Evolutionary conservation across 352 stramenopile genomes (phyloP), one percentile per base, ranked within the genome.

Genomic region (Globisporangium ultimum): DNA sequence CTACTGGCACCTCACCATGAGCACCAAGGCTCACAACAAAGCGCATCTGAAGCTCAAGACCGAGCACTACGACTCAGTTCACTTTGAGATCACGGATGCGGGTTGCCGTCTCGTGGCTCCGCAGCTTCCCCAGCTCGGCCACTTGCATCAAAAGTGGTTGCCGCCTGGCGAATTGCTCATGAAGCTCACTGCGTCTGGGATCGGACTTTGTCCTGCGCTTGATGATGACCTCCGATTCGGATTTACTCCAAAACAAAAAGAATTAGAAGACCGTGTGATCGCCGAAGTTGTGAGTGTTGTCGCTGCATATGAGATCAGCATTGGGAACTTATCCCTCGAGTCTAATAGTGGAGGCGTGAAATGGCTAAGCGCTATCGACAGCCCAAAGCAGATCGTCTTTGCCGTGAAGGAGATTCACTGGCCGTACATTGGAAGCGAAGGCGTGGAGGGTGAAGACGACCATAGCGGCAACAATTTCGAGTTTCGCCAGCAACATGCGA

Each of bases 351-450:
- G 58, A 18, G 64, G 42, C 4, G 65, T 59, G 52, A 71, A 64
- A 46, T 70, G 69, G 67, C 60, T 63, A 20, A 63, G 63, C 40
- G 67, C 66, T 3, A 61, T 79, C 18, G 72, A 74, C 2, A 84
- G 72, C 46, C 71, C 63, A 11, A 81, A 71, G 53, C 78, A 87
- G 38, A 75, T 91, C 48, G 74, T 89, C n/a, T 90, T 93, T 53
- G 68, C 67, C 4, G 77, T 93, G 36, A 79, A 77, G 51, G 84
- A 91, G 55, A 87, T 93, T 55, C 68, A 84, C 28, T 93, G 81
- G 79, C 84, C 81, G n/a, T 89, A 89, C 51, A 77, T 89, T 21
- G 67, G 67, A 3, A 41, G 65, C 71, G 50, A 58, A 8, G 55
- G 66, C 14, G 64, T 36, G 15, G 54, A 61, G n/a, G 62, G 55